Conservation (phyloP, 208 protist species). For the Trypanosoma caninum region DNA sequence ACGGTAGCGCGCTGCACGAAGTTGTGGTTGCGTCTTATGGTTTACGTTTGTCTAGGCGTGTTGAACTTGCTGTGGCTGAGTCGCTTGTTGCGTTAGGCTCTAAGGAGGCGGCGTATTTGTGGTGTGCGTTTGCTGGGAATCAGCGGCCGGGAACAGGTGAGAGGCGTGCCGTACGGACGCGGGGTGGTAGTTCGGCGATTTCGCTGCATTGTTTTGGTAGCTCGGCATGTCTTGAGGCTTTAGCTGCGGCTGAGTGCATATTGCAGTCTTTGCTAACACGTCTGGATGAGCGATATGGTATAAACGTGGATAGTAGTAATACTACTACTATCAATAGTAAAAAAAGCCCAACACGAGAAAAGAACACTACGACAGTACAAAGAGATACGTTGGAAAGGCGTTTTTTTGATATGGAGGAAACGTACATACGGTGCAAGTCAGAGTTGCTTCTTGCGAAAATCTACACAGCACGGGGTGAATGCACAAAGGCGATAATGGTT, state of each 20-base stretch:
- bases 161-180: constrained; percentile 11
- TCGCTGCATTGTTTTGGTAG: constrained; percentile 10
- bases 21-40: constrained; percentile 44
- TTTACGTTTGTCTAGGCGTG: constrained; percentile 37
- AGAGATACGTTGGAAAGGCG: constrained; percentile 2
- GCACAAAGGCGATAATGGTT: constrained; percentile 6
- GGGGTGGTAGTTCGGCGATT: neutral
- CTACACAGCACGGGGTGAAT: constrained; percentile 20
- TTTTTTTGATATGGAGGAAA: constrained; percentile 7
- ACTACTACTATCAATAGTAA: neutral
- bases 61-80: constrained; percentile 60
- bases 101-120: constrained; percentile 50
- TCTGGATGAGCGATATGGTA: neutral
- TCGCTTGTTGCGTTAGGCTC: constrained; percentile 47
- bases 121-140: constrained; percentile 20
- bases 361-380: neutral
- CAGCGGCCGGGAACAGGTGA: constrained; percentile 1
- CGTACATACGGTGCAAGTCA: constrained; percentile 10
- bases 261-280: constrained; percentile 31
- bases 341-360: neutral
- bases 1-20: constrained; percentile 22
- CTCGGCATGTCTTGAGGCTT: constrained; percentile 57
- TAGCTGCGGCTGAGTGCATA: constrained; percentile 41
- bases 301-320: neutral
- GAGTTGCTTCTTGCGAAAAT: constrained; percentile 20